These are phyloP conservation scores for Meira nashicola DNA, from an alignment of 1,284 basidiomycete genomes.

Conservation along the genomic window DNA sequence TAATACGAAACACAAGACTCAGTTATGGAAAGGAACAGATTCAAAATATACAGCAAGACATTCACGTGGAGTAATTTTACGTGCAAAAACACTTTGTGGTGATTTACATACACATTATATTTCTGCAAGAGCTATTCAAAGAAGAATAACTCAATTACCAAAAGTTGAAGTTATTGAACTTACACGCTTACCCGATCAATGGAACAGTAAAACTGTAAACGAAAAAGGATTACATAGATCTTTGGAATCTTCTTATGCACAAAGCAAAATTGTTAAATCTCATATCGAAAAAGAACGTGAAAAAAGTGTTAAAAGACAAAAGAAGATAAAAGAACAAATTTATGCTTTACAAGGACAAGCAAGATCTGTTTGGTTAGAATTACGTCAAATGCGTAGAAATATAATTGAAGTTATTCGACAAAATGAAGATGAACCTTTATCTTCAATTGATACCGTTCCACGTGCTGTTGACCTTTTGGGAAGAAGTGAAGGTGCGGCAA, in stretches of 20 bases:
- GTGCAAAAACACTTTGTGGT: constrained; percentile 5
- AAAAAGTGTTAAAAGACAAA: not conserved
- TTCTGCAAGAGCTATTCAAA: constrained; percentile 3
- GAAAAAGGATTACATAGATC: constrained; percentile 7
- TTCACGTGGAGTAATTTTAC: not conserved
- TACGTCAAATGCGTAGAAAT: not conserved
- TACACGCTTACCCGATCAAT: not conserved
- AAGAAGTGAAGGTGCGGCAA: not conserved
- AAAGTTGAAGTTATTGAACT: constrained; percentile 6
- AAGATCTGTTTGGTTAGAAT: constrained; percentile 3
- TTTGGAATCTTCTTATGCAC: constrained; percentile 7
- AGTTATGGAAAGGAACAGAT: constrained; percentile 3
- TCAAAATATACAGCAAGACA: not conserved
- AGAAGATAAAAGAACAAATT: not conserved
- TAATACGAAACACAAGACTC: constrained; percentile 8
- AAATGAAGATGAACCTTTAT: not conserved
- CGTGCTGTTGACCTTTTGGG: no score
- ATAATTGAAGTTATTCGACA: not conserved
- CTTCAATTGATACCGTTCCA: no score
- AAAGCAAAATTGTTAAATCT: constrained; percentile 9
- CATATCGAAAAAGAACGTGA: constrained; percentile 3
- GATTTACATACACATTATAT: constrained; percentile 5
- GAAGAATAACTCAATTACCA: not conserved
- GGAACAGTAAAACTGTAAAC: not conserved
- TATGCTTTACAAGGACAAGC: not conserved